phyloP scores from a whole-genome alignment of 495 filamentous ascomycete genomes.

The Xylaria scruposa region DNA sequence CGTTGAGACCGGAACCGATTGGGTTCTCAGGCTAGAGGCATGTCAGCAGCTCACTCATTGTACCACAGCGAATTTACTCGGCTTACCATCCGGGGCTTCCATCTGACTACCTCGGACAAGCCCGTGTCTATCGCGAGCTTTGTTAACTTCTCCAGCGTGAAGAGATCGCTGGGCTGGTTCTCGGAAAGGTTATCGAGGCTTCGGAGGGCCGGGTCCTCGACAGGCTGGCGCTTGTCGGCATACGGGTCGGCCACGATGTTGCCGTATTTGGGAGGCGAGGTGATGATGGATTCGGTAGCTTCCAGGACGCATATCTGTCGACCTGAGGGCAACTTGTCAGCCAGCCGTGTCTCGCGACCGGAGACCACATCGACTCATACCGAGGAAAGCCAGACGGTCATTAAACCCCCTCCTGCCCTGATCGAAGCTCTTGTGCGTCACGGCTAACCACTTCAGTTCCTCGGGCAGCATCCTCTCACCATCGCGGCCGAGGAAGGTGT shows the following conservation, averaged over 20 bases:
- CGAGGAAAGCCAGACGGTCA: constrained; percentile 87
- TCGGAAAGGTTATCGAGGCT: constrained; percentile 71
- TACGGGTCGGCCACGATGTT: constrained; percentile 46
- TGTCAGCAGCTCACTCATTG: constrained; percentile 27
- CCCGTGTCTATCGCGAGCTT: constrained; percentile 72
- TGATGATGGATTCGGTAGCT: constrained; percentile 72
- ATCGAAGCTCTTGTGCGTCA: constrained; percentile 99
- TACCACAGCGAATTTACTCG: neutral
- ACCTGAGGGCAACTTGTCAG: constrained; percentile 54
- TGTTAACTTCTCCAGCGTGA: constrained; percentile 66
- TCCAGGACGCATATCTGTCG: constrained; percentile 83
- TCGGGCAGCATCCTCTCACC: constrained; percentile 79
- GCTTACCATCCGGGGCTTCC: constrained; percentile 82
- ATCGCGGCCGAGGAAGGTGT: constrained; percentile 69
- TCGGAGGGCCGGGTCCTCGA: constrained; percentile 73
- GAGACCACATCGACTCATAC: constrained; percentile 57
- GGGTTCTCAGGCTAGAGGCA: constrained; percentile 71
- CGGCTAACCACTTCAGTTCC: constrained; percentile 93
- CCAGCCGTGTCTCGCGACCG: neutral
- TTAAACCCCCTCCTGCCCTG: constrained; percentile 94
- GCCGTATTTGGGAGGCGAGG: constrained; percentile 39
- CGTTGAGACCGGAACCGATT: constrained; percentile 69
- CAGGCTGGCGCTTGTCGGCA: constrained; percentile 64
- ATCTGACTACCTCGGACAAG: constrained; percentile 75
- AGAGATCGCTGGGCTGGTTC: constrained; percentile 59